Evolutionary conservation across 1,284 basidiomycete genomes (phyloP), one percentile per base, ranked within the genome.

Genomic region (Polyporus tsugae): DNA sequence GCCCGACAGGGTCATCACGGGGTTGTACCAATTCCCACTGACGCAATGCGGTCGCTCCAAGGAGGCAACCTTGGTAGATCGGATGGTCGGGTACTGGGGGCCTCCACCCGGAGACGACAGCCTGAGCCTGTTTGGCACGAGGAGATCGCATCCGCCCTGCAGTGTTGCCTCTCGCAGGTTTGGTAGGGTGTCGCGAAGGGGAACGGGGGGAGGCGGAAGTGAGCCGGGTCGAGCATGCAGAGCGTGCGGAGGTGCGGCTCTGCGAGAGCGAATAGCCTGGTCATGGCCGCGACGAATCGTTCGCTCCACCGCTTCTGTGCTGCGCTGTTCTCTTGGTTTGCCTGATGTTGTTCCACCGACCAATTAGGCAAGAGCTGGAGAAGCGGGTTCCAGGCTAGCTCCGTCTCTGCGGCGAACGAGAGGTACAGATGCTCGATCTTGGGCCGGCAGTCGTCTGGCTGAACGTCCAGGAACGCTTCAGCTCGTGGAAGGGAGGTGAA

Each of bases 31-130:
- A 10, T 10, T 13, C 35, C 22, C 29, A 22, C 22, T 10, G 17
- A 65, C 33, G 41, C n/a, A 52, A 29, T 68, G 67, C n/a, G 62
- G 41, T n/a, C 67, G 67, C 41, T 62, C 25, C 52, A 65, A 42
- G 41, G 53, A 41, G n/a, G 63, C 60, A 15, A 29, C 29, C 29
- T 29, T 13, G 39, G 58, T 4, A 10, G 7, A 35, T 4, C 13
- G n/a, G 35, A n/a, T 22, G 35, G 7, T 17, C 7, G 17, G 19
- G 52, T 29, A 29, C 29, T 29, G 29, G 29, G 29, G 29, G 29
- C 29, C 29, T 29, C 29, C 29, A 2, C 29, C 29, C 29, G 29
- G 29, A 29, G 29, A 29, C 52, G 29, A 33, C 29, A 11, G 52
- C 52, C 15, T 33, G 4, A 13, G 29, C 29, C 15, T 29, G 2